phyloP scores from a whole-genome alignment of 305 asterid species.

The Fraxinus angustifolia region DNA sequence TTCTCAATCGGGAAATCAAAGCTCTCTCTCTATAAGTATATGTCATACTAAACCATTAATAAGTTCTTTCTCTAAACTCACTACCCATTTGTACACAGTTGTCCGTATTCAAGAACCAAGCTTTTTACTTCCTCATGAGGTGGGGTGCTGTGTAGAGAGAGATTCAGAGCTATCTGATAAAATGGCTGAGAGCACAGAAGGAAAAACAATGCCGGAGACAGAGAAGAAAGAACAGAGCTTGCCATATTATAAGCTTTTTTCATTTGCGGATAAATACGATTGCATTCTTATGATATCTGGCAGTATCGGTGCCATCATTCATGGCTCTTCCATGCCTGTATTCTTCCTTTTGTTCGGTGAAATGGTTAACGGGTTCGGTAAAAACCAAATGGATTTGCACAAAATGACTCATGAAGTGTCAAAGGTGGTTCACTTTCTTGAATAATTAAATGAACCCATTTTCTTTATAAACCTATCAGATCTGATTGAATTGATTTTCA shows the following conservation, averaged over 20 bases:
- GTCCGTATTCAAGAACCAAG: not conserved
- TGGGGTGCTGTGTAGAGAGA: conserved; percentile 20
- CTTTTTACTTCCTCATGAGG: conserved; percentile 5
- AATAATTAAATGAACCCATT: not conserved
- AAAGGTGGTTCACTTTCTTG: conserved; percentile 44
- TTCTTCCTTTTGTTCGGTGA: conserved; percentile 91
- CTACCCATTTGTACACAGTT: not conserved
- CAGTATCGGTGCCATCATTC: conserved; percentile 82
- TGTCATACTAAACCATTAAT: not conserved
- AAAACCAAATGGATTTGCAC: conserved; percentile 87
- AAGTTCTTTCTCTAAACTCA: not conserved
- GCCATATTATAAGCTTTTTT: conserved; percentile 79
- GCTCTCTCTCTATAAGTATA: not conserved
- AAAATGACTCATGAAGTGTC: conserved; percentile 84
- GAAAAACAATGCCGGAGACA: conserved; percentile 70
- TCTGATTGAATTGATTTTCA: conserved; percentile 36
- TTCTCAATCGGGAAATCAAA: conserved; percentile 15
- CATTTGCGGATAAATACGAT: conserved; percentile 83
- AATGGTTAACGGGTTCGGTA: conserved; percentile 97
- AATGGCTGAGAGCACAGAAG: conserved; percentile 71
- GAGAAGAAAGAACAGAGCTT: conserved; percentile 91
- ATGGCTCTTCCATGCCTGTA: conserved; percentile 97
- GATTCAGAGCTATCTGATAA: conserved; percentile 13
- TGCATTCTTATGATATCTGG: conserved; percentile 55
- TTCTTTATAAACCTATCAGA: conserved; percentile 30